phyloP scores from a whole-genome alignment of 352 stramenopile genomes.

The Phytophthora tubulina region DNA sequence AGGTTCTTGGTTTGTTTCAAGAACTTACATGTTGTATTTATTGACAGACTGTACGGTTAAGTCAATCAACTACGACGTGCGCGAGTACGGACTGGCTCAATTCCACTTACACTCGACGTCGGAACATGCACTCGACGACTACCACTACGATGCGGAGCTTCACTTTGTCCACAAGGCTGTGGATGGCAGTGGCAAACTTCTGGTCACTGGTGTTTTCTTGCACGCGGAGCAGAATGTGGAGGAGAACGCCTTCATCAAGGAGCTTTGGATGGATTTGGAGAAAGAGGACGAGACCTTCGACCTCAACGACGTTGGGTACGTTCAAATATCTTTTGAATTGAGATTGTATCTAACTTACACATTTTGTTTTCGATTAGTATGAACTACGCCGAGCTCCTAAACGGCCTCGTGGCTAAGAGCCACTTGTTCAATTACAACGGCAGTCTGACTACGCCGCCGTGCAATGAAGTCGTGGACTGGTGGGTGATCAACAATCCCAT shows the following conservation, averaged over 20 bases:
- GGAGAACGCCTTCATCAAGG: conserved; percentile 60
- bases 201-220: conserved; percentile 57
- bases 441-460: conserved; percentile 66
- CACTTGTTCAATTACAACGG: conserved; percentile 76
- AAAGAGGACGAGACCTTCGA: conserved; percentile 45
- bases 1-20: not conserved
- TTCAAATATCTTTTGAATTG: not conserved
- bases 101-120: conserved; percentile 63
- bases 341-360: not conserved
- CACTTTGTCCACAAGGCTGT: conserved; percentile 63
- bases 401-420: conserved; percentile 54
- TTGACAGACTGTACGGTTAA: conserved; percentile 59
- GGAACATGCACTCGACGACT: conserved; percentile 57
- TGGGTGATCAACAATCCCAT: conserved; percentile 70
- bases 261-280: conserved; percentile 55
- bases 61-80: conserved; percentile 53
- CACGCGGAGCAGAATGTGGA: conserved; percentile 41
- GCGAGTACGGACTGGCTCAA: conserved; percentile 62
- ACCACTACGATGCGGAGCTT: conserved; percentile 58
- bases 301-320: conserved; percentile 42
- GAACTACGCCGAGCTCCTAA: conserved; percentile 72
- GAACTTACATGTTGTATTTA: not conserved
- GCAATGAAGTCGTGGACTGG: conserved; percentile 68
- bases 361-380: conserved; percentile 13
- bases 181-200: conserved; percentile 34